Base-by-base conservation (phyloP, 306 rosid genomes). In the Vicia villosa region DNA sequence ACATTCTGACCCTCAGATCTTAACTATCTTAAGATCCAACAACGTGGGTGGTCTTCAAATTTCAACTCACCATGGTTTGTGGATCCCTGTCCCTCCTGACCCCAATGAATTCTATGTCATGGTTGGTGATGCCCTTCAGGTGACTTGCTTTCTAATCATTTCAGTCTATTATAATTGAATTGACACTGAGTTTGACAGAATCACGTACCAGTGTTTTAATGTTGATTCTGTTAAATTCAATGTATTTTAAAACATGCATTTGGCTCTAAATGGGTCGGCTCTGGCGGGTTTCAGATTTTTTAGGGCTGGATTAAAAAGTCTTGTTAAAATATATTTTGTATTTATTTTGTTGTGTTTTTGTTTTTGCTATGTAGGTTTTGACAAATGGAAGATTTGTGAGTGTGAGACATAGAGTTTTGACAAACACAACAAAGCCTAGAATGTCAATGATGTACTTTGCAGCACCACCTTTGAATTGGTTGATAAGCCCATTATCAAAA, bases 1-100 rank as follows among this genome's bases (percentile, higher is more conserved):
- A 83, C 99, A 94, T 86, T 91, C 97, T 49, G 99, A 94, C 81
- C 99, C 99, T 83, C 99, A 94, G 86, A 86, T 94, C 86, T 74
- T 94, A 66, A 94, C 99, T 37, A 79, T 94, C 85, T 69, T 94
- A 21, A 63, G 96, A 51, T 86, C 99, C 72, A 94, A 94, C 72
- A 77, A 89, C 54, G 99, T 88, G 0, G 87, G 68, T 12, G 99
- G 99, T 43, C 96, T 94, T 70, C 88, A 94, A 78, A 91, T 94
- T 72, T 83, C 78, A 14, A 81, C 86, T 52, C 87, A 54, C 4
- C 89, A 83, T 10, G 97, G 95, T 0, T 50, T 91, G 45, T 94
- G 99, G 99, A 70, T 78, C 63, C 91, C 99, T 1, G 97, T 91
- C 54, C 82, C 82, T 10, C 96, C 99, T 0, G 96, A 91, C 80